Percentiles rank a stretch among this genome's conserved stretches.
phyloP scores from a whole-genome alignment of 495 filamentous ascomycete genomes.

The Daldinia concentrica region DNA sequence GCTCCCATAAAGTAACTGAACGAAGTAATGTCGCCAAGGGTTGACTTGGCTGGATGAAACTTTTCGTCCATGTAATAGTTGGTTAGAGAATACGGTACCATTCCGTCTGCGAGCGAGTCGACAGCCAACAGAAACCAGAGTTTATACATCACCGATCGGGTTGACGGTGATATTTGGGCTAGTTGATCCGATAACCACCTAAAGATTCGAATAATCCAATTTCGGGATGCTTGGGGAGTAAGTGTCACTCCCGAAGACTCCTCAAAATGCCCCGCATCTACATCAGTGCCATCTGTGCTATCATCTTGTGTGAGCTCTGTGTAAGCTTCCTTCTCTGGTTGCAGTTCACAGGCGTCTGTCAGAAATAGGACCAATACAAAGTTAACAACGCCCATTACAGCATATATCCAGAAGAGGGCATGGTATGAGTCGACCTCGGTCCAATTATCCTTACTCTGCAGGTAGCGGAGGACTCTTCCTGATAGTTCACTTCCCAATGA shows the following conservation, averaged over 20 bases:
- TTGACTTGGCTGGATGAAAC: conserved; percentile 72
- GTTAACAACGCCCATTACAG: conserved; percentile 73
- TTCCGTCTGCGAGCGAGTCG: conserved; percentile 81
- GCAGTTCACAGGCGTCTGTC: conserved; percentile 68
- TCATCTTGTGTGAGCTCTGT: conserved; percentile 59
- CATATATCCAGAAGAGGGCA: conserved; percentile 74
- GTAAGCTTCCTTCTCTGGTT: conserved; percentile 41
- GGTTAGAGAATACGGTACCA: conserved; percentile 76
- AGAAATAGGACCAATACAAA: conserved; percentile 66
- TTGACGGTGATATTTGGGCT: conserved; percentile 64
- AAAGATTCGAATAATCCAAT: conserved; percentile 39
- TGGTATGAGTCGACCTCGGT: conserved; percentile 69
- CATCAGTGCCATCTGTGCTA: conserved; percentile 8
- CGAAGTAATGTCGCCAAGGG: conserved; percentile 77
- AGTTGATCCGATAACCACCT: conserved; percentile 48
- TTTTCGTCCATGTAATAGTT: conserved; percentile 82
- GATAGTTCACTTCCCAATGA: conserved; percentile 71
- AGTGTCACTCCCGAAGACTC: conserved; percentile 21
- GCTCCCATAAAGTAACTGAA: conserved; percentile 72
- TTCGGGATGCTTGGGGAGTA: conserved; percentile 24
- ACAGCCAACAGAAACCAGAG: conserved; percentile 80
- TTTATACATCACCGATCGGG: conserved; percentile 69
- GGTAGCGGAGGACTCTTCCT: conserved; percentile 69
- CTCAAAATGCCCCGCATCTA: conserved; percentile 7
- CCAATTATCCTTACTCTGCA: conserved; percentile 62